Evolutionary conservation across 192 early-diverging fungal species (phyloP), one percentile per base, ranked within the genome.

Genomic region (Mortierella alpina): DNA sequence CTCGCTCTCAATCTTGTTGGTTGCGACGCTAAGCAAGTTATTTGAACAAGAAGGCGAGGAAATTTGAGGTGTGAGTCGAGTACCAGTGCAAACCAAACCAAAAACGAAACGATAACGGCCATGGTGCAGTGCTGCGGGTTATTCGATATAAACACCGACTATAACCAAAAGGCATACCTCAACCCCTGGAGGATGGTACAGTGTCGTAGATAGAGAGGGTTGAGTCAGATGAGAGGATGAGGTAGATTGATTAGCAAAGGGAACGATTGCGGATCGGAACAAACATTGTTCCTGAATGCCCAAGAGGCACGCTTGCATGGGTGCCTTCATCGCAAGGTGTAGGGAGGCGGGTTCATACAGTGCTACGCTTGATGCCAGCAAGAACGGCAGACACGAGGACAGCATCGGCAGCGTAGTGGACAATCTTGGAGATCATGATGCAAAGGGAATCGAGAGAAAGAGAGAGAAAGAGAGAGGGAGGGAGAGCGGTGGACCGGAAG

Each of bases 311-410:
- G 31, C 31, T 31, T 31, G 31, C 31, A 31, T 31, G 31, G 31
- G 31, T 31, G 31, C 31, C 31, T 31, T 31, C 31, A 31, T 31
- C 31, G 59, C 57, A 44, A 53, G 40, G 14, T 61, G 14, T 45
- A 82, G 15, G 7, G 13, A 63, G 9, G 40, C 74, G 77, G 75
- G 66, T 55, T 20, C 85, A 68, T 65, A 86, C 88, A 42, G 86
- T 85, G 40, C 82, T 86, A 47, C 87, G 82, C 66, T 88, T 89
- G 77, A 87, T 87, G 46, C 89, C 89, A 55, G 86, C 87, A 20
- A 88, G 81, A 44, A 89, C 88, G 18, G 89, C 84, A 14, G 87
- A 88, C 18, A 91, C 73, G n/a, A 91, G 75, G 23, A 90, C 72
- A 18, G 87, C 88, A 63, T 91, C 86, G 62, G 83, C 84, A 7